These are phyloP conservation scores for Balansia obtecta DNA, from an alignment of 2,329 filamentous ascomycete genomes.

Conservation along the genomic window DNA sequence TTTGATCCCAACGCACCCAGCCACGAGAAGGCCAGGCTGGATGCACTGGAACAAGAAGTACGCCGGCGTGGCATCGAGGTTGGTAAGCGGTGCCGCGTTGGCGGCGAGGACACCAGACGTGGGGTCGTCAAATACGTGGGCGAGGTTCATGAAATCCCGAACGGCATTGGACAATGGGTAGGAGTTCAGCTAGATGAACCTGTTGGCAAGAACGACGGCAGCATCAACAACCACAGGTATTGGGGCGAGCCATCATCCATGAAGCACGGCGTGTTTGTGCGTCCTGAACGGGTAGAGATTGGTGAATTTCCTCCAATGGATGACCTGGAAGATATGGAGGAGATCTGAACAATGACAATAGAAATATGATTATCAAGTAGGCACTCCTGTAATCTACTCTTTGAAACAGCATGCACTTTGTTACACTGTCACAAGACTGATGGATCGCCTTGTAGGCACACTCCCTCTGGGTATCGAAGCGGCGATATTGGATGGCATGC, in stretches of 20 bases:
- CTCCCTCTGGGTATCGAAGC: not conserved
- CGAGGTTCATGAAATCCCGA: slow-evolving; percentile 60
- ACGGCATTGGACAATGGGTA: slow-evolving; percentile 54
- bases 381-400: not conserved
- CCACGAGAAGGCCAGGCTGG: slow-evolving; percentile 59
- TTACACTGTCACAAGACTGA: not conserved
- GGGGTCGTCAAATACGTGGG: slow-evolving; percentile 63
- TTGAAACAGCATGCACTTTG: not conserved
- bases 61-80: slow-evolving; percentile 52
- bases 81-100: slow-evolving; percentile 52
- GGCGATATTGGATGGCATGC: not conserved
- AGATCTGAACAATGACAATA: slow-evolving; percentile 36
- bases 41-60: slow-evolving; percentile 58
- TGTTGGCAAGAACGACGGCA: slow-evolving; percentile 72
- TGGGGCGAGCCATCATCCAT: slow-evolving; percentile 51
- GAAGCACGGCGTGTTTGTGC: slow-evolving; percentile 68
- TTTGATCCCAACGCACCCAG: slow-evolving; percentile 79
- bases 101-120: slow-evolving; percentile 54
- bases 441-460: not conserved
- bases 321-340: slow-evolving; percentile 66
- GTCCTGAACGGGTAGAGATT: slow-evolving; percentile 64
- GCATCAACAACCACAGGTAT: slow-evolving; percentile 53
- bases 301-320: slow-evolving; percentile 62
- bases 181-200: slow-evolving; percentile 68
- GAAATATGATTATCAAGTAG: not conserved